phyloP scores from a whole-genome alignment of 177 flowering plant genomes.

The Tripterygium wilfordii region DNA sequence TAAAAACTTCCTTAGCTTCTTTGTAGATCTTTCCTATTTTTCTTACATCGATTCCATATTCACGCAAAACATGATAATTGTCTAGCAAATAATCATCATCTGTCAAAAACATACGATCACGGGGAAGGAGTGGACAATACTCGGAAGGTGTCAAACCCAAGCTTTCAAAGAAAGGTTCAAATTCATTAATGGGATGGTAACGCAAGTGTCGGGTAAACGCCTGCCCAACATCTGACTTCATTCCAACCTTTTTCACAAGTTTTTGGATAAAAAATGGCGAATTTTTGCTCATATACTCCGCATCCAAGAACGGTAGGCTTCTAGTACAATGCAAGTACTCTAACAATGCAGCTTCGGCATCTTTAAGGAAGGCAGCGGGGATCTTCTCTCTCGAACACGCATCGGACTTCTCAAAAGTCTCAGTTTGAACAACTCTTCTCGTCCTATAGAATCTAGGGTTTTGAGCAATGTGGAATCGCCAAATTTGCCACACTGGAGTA shows the following conservation, averaged over 20 bases:
- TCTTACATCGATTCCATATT: constrained; percentile 45
- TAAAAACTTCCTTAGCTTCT: constrained; percentile 49
- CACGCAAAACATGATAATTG: constrained; percentile 45
- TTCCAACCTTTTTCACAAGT: constrained; percentile 27
- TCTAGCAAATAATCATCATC: constrained; percentile 52
- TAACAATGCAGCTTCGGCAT: too few relatives aligned
- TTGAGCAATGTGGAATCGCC: constrained; percentile 8
- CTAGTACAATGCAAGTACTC: constrained; percentile 61
- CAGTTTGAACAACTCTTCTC: constrained; percentile 3
- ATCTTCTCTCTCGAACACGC: not conserved
- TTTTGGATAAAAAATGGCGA: constrained; percentile 40
- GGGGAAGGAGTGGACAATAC: constrained; percentile 33
- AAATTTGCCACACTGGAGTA: constrained; percentile 5
- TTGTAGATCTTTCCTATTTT: constrained; percentile 53
- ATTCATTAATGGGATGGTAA: constrained; percentile 72
- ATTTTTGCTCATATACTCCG: constrained; percentile 61
- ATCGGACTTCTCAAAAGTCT: not conserved
- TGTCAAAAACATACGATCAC: constrained; percentile 40
- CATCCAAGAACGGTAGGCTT: constrained; percentile 46
- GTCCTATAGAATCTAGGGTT: constrained; percentile 20
- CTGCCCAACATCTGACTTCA: constrained; percentile 18
- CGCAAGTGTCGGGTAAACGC: constrained; percentile 39
- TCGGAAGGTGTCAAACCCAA: constrained; percentile 52
- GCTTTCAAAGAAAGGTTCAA: constrained; percentile 83
- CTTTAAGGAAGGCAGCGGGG: too few relatives aligned